Evolutionary conservation across 805 yeast species (phyloP).

Genomic region (Teunomyces atbi): DNA sequence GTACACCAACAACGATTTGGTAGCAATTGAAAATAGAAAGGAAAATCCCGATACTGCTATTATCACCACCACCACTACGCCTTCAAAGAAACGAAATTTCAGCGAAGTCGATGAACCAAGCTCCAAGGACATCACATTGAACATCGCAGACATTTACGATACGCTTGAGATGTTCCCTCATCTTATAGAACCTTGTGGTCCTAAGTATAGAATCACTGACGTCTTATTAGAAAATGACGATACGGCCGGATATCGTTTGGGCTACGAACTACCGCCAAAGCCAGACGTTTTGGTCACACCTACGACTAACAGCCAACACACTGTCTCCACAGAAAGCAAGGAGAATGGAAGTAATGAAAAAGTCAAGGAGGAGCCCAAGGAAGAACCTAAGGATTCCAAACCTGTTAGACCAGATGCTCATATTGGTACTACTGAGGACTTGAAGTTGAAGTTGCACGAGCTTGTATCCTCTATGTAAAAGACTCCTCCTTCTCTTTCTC

Average conservation of each 20-base stretch:
- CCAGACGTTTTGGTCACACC: slow-evolving; percentile 17
- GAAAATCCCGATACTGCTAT: slow-evolving; percentile 13
- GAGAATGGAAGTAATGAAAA: slow-evolving; percentile 1
- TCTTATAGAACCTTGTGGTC: slow-evolving; percentile 65
- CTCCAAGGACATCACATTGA: slow-evolving; percentile 40
- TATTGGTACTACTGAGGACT: slow-evolving; percentile 63
- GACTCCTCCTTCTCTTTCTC: not conserved
- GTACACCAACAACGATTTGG: slow-evolving; percentile 36
- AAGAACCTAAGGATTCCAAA: slow-evolving; percentile 1
- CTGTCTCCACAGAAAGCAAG: not conserved
- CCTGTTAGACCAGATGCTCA: slow-evolving; percentile 28
- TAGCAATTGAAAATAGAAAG: slow-evolving; percentile 17
- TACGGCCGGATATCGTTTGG: slow-evolving; percentile 11
- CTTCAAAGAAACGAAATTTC: slow-evolving; percentile 19
- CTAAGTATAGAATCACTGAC: slow-evolving; percentile 49
- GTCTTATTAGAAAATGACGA: slow-evolving; percentile 22
- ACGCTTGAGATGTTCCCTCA: slow-evolving; percentile 65
- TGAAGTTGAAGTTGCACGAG: slow-evolving; percentile 70
- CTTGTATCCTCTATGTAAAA: slow-evolving; percentile 44
- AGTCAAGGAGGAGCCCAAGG: slow-evolving; percentile 3
- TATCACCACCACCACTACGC: slow-evolving; percentile 9
- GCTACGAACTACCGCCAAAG: slow-evolving; percentile 31
- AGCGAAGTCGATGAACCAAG: slow-evolving; percentile 11
- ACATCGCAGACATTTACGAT: slow-evolving; percentile 66
- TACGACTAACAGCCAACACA: slow-evolving; percentile 1